Conservation (phyloP, 106 monocot genomes). For the Dioscorea dumetorum region DNA sequence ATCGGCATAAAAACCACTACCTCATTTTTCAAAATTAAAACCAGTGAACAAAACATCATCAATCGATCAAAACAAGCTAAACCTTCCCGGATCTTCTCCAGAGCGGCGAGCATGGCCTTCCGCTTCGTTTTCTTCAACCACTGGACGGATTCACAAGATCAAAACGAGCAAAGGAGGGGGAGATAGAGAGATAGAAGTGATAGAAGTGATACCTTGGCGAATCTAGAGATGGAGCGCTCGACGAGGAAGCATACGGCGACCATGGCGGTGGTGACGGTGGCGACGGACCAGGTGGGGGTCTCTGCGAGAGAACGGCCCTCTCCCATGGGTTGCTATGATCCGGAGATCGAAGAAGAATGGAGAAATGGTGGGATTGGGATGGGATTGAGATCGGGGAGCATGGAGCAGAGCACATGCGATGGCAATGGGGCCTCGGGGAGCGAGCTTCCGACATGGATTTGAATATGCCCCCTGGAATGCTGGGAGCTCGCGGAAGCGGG, state of each 20-base stretch:
- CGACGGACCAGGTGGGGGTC: conserved; percentile 92
- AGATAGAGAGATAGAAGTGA: not conserved
- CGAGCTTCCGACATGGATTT: not conserved
- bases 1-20: conserved; percentile 15
- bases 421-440: not conserved
- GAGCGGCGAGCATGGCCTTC: conserved; percentile 80
- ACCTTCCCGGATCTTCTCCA: conserved; percentile 88
- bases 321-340: conserved; percentile 19
- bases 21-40: not conserved
- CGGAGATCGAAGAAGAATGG: not conserved
- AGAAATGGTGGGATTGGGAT: not conserved
- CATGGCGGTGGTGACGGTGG: conserved; percentile 78
- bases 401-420: not conserved
- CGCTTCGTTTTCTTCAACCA: conserved; percentile 80
- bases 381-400: not conserved
- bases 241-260: conserved; percentile 84
- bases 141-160: conserved; percentile 7
- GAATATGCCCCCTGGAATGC: not conserved
- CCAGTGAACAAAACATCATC: not conserved
- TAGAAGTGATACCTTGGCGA: conserved; percentile 28
- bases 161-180: not conserved
- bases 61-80: not conserved
- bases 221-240: conserved; percentile 67
- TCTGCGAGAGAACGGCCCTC: conserved; percentile 81
- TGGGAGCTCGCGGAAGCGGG: not conserved